A percentile compares a stretch with the other conserved stretches of the same genome.
Evolutionary conservation across 805 yeast species (phyloP).

Genomic region (Ogataea paradorogensis): DNA sequence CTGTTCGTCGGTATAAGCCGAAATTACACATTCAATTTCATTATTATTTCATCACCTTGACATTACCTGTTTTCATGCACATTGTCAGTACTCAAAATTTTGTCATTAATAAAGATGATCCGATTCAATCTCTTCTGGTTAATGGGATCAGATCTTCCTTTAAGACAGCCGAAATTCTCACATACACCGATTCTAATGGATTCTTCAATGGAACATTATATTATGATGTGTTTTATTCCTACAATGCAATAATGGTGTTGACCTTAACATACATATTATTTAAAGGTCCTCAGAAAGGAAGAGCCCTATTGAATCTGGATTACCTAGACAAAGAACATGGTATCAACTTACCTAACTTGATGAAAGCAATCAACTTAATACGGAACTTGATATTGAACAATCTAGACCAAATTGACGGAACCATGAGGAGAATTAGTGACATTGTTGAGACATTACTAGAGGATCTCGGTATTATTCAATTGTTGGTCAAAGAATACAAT

Average conservation of each 20-base stretch:
- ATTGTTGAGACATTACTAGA: slow-evolving; percentile 40
- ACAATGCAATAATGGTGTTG: slow-evolving; percentile 41
- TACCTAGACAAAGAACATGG: slow-evolving; percentile 26
- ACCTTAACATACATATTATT: slow-evolving; percentile 40
- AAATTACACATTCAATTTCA: slow-evolving; percentile 41
- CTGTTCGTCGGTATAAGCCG: slow-evolving; percentile 38
- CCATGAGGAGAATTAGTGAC: slow-evolving; percentile 42
- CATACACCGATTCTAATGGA: slow-evolving; percentile 35
- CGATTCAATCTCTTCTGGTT: slow-evolving; percentile 38
- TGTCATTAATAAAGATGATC: slow-evolving; percentile 38
- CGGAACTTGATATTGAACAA: slow-evolving; percentile 34
- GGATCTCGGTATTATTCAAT: slow-evolving; percentile 39
- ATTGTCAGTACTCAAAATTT: slow-evolving; percentile 37
- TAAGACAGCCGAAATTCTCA: slow-evolving; percentile 37
- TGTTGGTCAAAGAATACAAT: slow-evolving; percentile 28
- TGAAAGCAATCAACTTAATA: slow-evolving; percentile 34
- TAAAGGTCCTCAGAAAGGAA: slow-evolving; percentile 23
- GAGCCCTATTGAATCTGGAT: slow-evolving; percentile 28
- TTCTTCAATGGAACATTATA: slow-evolving; percentile 45
- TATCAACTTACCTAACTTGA: slow-evolving; percentile 29
- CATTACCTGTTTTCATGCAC: slow-evolving; percentile 43
- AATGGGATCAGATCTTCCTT: slow-evolving; percentile 41
- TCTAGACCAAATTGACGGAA: slow-evolving; percentile 36
- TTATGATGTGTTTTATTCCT: slow-evolving; percentile 43
- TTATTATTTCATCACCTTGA: slow-evolving; percentile 39